These are phyloP conservation scores for Podaxis pistillaris DNA, from an alignment of 768 basidiomycete species.

Conservation along the genomic window DNA sequence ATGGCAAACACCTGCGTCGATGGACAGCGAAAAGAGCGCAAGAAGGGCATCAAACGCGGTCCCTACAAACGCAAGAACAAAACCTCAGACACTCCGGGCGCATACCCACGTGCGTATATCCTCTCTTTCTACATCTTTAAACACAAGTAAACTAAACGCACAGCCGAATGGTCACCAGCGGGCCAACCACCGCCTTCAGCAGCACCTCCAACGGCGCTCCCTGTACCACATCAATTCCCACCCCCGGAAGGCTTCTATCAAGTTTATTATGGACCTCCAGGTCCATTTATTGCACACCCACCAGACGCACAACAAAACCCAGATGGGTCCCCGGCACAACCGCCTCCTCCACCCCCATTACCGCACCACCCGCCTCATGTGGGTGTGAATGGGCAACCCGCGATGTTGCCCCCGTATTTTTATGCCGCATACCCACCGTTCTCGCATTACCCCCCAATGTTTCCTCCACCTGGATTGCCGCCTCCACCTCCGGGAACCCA, in stretches of 20 bases:
- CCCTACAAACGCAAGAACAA: constrained; percentile 74
- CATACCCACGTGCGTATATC: constrained; percentile 20
- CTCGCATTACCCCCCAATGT: constrained; percentile 35
- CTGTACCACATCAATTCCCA: constrained; percentile 15
- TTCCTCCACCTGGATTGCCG: constrained; percentile 25
- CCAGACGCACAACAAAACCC: constrained; percentile 28
- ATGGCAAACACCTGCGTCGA: constrained; percentile 77
- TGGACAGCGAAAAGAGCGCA: constrained; percentile 90
- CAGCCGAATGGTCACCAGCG: constrained; percentile 29
- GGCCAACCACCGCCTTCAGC: constrained; percentile 23
- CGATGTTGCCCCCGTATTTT: constrained; percentile 40
- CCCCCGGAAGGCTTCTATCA: constrained; percentile 40
- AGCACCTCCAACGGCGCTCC: constrained; percentile 16
- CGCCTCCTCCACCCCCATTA: not conserved
- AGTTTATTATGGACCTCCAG: constrained; percentile 37
- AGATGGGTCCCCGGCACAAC: constrained; percentile 20
- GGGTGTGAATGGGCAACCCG: constrained; percentile 32
- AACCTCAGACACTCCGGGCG: constrained; percentile 16
- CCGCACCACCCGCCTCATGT: constrained; percentile 16
- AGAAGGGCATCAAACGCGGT: constrained; percentile 85
- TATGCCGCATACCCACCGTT: constrained; percentile 36
- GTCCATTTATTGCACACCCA: constrained; percentile 30
- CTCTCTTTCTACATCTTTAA: not conserved
- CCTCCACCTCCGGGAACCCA: constrained; percentile 19
- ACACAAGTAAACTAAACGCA: constrained; percentile 13